A percentile compares a stretch with the other conserved stretches of the same genome.
Evolutionary conservation across 140 eudicot species (phyloP).

Genomic region (Anethum foeniculum): DNA sequence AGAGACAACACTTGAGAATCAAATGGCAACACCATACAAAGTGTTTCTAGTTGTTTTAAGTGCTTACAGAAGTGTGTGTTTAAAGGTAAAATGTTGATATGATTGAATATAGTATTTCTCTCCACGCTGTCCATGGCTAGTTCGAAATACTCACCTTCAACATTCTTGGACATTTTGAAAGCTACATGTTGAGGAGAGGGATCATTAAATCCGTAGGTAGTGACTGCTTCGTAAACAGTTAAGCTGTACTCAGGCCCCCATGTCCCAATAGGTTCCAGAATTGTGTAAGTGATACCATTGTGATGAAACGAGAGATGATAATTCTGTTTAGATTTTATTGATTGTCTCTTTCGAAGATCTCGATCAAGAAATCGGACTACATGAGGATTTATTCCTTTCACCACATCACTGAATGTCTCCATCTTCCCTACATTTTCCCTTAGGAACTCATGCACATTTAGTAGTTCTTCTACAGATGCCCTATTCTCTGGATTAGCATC

Average conservation of each 20-base stretch:
- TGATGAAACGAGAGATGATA: not conserved
- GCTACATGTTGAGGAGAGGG: not conserved
- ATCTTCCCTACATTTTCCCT: not conserved
- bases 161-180: not conserved
- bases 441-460: not conserved
- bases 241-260: not conserved
- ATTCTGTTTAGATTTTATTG: not conserved
- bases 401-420: not conserved
- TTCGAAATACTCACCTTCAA: not conserved
- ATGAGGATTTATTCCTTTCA: not conserved
- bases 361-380: not conserved
- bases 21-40: not conserved
- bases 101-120: not conserved
- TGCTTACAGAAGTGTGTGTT: not conserved
- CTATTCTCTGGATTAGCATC: conserved; percentile 1
- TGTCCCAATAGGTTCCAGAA: conserved; percentile 4
- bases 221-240: not conserved
- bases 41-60: not conserved
- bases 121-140: not conserved
- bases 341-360: not conserved
- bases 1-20: conserved; percentile 2
- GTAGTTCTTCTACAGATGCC: conserved; percentile 1
- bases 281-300: not conserved
- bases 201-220: not conserved
- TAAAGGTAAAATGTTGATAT: not conserved